Evolutionary conservation across 352 stramenopile genomes (phyloP), one percentile per base, ranked within the genome.

Genomic region (Pythium grandisporangium): DNA sequence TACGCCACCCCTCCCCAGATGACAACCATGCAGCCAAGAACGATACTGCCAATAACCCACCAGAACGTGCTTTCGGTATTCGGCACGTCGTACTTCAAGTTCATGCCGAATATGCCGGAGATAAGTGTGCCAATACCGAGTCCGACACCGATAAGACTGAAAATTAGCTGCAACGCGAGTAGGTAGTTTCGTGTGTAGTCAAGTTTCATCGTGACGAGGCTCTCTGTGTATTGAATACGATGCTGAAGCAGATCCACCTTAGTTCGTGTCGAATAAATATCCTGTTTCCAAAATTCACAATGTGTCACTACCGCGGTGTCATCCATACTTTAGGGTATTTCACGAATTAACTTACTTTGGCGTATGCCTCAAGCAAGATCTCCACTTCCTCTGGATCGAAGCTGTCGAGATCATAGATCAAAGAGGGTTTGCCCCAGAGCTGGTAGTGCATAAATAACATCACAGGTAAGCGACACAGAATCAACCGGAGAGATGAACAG

Each of bases 171-270:
- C 5, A 76, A 38, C 12, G 57, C 58, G 19, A 76, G 58, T 20
- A 76, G 48, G 26, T 72, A 76, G 43, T 76, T 76, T 44, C 64
- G 61, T 29, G 57, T 55, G 33, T 70, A 71, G 40, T 76, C 64
- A 16, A 76, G 40, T 33, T 72, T 72, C 58, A 76, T 70, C 32
- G 48, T 70, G n/a, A 70, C 53, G 7, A 70, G 44, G 30, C 45
- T 60, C 39, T 70, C 60, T 1, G 60, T 50, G 1, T 48, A 62
- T 34, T 65, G 55, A 38, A 70, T 57, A 19, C 58, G 58, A 37
- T 62, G 54, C 32, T 55, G 40, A 5, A 70, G 49, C 21, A 70
- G 47, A 22, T 58, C 51, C 2, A 55, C 48, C 25, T 61, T 58
- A 30, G 60, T 62, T 29, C 55, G 51, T 0, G 55, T 70, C 2